Evolutionary conservation across 2,329 filamentous ascomycete genomes (phyloP), one percentile per base, ranked within the genome.

Genomic region (Fusarium nygamai): DNA sequence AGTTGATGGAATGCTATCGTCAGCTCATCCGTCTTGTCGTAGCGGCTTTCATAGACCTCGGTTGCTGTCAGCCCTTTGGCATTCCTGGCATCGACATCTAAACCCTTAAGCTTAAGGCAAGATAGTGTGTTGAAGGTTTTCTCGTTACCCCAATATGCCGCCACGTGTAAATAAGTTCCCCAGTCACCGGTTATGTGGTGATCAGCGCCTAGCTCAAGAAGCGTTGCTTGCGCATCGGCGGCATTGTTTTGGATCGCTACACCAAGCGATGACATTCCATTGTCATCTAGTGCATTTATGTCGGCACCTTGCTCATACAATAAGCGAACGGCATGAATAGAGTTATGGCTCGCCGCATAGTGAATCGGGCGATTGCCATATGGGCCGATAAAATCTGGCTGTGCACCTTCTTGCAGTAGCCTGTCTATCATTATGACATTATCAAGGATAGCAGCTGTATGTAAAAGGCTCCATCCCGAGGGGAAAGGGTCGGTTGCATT

Each of bases 221-320:
- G 47, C 20, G 5, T 0, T 0, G 14, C 6, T 13, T 50, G 47
- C 20, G 14, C 9, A 5, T 34, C 31, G 4, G 2, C 10, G 5
- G 47, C 47, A 24, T 50, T 50, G 1, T 50, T 0, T 24, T 2
- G 29, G 0, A 50, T 50, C 7, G 47, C 47, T 0, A 50, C 47
- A 19, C 31, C 47, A 0, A 50, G 47, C 6, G 47, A 5, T 19
- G 47, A 50, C 4, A 50, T 6, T 2, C 47, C 14, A 17, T 13
- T 19, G 1, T 34, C 29, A n/a, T 6, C 14, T 34, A 50, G 6
- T 0, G 7, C 31, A 34, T 50, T 50, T 5, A 34, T 0, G 24
- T 34, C 14, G 9, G 6, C 47, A 13, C 47, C 47, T 34, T 24
- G 2, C 14, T 19, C 31, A 24, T 34, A 12, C 2, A 50, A 12